A percentile compares a stretch with the other conserved stretches of the same genome.
Evolutionary conservation across 2,329 filamentous ascomycete species (phyloP).

Genomic region (Dissoconium aciculare): DNA sequence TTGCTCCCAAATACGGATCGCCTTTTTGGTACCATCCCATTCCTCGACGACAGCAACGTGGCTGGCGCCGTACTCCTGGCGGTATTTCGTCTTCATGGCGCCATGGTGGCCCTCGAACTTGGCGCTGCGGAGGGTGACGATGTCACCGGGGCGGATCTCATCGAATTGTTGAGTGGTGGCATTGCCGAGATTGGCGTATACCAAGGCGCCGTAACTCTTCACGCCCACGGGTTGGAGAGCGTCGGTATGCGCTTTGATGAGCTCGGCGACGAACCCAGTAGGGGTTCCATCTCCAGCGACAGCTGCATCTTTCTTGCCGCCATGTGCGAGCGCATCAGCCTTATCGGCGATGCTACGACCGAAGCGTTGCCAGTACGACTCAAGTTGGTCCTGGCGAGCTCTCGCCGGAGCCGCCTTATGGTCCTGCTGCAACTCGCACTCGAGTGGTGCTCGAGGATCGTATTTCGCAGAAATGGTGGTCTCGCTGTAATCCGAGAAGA

Average conservation of each 20-base stretch:
- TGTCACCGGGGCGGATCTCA: slow-evolving; percentile 84
- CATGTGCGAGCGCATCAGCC: slow-evolving; percentile 45
- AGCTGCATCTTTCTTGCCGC: slow-evolving; percentile 57
- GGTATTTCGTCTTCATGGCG: slow-evolving; percentile 89
- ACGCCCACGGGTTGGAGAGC: slow-evolving; percentile 75
- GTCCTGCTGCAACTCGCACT: slow-evolving; percentile 65
- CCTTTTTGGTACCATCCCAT: slow-evolving; percentile 98
- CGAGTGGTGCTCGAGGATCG: slow-evolving; percentile 56
- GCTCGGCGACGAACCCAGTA: slow-evolving; percentile 59
- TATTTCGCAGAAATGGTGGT: slow-evolving; percentile 72
- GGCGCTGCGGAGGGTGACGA: slow-evolving; percentile 82
- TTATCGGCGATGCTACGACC: slow-evolving; percentile 63
- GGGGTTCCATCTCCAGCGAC: slow-evolving; percentile 69
- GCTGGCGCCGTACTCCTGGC: slow-evolving; percentile 53
- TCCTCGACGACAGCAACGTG: slow-evolving; percentile 87
- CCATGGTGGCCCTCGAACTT: slow-evolving; percentile 80
- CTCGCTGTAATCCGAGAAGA: slow-evolving; percentile 94
- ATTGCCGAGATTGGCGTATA: slow-evolving; percentile 91
- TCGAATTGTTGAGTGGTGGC: slow-evolving; percentile 80
- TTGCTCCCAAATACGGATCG: slow-evolving; percentile 90
- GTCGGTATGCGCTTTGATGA: slow-evolving; percentile 50
- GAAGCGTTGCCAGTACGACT: slow-evolving; percentile 67
- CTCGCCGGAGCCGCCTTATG: slow-evolving; percentile 71
- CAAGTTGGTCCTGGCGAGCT: slow-evolving; percentile 83
- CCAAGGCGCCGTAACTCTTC: slow-evolving; percentile 75